These are phyloP conservation scores for Ogataea polymorpha DNA, from an alignment of 805 yeast genomes.

Conservation along the genomic window DNA sequence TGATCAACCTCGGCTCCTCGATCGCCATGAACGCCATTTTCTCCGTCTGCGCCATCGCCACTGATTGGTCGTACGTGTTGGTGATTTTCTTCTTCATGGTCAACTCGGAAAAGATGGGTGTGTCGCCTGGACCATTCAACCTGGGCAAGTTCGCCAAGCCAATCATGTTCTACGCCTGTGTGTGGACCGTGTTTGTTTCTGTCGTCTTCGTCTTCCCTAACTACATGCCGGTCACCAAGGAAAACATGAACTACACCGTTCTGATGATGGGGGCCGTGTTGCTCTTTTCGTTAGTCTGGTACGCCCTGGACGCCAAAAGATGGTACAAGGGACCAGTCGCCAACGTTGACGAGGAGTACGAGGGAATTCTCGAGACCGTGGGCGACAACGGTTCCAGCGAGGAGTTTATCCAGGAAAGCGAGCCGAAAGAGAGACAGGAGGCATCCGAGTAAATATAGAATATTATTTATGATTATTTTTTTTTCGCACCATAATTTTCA, in stretches of 20 bases:
- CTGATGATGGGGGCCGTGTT: constrained; percentile 45
- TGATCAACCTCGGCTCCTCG: constrained; percentile 41
- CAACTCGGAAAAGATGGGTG: constrained; percentile 44
- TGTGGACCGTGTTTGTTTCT: constrained; percentile 47
- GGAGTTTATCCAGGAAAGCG: neutral
- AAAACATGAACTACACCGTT: constrained; percentile 53
- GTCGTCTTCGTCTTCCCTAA: constrained; percentile 53
- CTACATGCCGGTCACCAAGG: constrained; percentile 39
- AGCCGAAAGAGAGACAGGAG: neutral
- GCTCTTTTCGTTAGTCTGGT: constrained; percentile 42
- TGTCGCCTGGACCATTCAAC: constrained; percentile 47
- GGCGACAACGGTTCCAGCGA: neutral
- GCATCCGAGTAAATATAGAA: neutral
- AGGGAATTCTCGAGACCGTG: constrained; percentile 18
- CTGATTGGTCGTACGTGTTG: constrained; percentile 48
- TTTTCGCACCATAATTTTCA: neutral
- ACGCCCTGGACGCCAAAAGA: constrained; percentile 44
- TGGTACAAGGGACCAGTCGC: constrained; percentile 57
- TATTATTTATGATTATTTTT: neutral
- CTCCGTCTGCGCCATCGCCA: constrained; percentile 51
- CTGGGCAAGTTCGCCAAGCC: constrained; percentile 41
- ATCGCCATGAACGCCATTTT: constrained; percentile 53
- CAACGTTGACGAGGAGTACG: constrained; percentile 39
- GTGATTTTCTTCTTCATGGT: constrained; percentile 42
- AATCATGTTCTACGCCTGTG: constrained; percentile 39